Conservation (phyloP, 1,284 basidiomycete genomes). For the Pholiota adiposa region DNA sequence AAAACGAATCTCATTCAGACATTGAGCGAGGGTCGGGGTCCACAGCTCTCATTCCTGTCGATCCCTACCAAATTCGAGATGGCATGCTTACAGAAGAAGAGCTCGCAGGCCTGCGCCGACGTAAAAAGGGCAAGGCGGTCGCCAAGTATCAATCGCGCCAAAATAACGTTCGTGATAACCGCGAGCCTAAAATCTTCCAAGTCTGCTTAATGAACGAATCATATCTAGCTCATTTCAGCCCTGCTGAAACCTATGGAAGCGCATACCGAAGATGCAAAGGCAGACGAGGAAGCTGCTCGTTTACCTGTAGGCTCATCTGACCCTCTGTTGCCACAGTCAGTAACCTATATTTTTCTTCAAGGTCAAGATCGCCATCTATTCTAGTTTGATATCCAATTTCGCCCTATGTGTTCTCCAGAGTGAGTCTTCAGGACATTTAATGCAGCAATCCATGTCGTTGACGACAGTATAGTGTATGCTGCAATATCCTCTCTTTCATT, state of each 20-base stretch:
- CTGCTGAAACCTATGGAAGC: conserved; percentile 90
- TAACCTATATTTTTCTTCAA: conserved; percentile 59
- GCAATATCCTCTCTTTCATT: conserved; percentile 87
- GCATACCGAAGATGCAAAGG: conserved; percentile 76
- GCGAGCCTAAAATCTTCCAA: conserved; percentile 6
- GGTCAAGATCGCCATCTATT: conserved; percentile 89
- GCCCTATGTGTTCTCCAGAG: conserved; percentile 70
- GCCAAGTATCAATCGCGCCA: conserved; percentile 81
- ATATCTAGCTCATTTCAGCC: conserved; percentile 72
- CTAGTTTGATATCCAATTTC: conserved; percentile 81
- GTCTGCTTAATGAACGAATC: conserved; percentile 12
- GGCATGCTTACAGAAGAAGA: conserved; percentile 64
- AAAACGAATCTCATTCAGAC: conserved; percentile 40
- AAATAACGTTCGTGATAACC: conserved; percentile 65
- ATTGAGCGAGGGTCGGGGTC: conserved; percentile 46
- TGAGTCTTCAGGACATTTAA: conserved; percentile 37
- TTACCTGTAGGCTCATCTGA: conserved; percentile 56
- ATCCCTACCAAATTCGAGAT: conserved; percentile 65
- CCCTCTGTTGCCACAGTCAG: neutral
- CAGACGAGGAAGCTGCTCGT: conserved; percentile 65
- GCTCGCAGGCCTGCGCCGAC: conserved; percentile 60
- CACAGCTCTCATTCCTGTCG: conserved; percentile 34
- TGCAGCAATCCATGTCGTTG: conserved; percentile 8
- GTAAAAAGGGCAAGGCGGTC: conserved; percentile 63
- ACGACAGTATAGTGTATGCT: conserved; percentile 70